Conservation (phyloP, 768 basidiomycete species). For the Rhodotorula kratochvilovae region DNA sequence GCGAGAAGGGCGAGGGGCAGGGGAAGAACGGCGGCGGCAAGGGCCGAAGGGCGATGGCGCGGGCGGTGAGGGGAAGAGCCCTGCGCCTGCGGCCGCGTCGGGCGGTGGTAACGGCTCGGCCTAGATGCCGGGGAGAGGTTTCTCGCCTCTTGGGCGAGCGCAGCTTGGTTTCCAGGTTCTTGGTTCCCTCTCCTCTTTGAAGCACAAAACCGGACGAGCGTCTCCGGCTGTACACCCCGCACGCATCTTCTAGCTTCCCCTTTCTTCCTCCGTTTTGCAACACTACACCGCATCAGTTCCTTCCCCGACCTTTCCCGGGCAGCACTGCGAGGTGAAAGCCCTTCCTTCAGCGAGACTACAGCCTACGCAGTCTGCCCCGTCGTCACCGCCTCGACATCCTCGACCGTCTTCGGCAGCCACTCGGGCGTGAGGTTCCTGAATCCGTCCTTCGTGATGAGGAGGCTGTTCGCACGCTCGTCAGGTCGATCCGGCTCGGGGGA, state of each 20-base stretch:
- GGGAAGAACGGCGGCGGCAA: not conserved
- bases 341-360: not conserved
- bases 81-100: not conserved
- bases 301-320: not conserved
- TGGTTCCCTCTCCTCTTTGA: too few species aligned
- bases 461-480: constrained; percentile 45
- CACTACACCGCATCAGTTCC: not conserved
- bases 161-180: not conserved
- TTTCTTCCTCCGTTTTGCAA: not conserved
- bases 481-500: not conserved
- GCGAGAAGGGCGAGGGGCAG: not conserved
- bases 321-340: too few species aligned
- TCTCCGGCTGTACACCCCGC: not conserved
- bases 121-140: not conserved
- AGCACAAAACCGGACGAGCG: too few species aligned
- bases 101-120: not conserved
- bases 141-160: too few species aligned
- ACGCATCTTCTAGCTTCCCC: not conserved
- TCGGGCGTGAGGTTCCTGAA: constrained; percentile 82
- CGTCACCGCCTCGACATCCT: constrained; percentile 68
- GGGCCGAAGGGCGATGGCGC: not conserved
- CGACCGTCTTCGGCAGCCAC: constrained; percentile 61
- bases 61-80: not conserved
- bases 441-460: constrained; percentile 68
- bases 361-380: not conserved